Conservation (phyloP, 208 protist genomes). For the Leishmania gerbilli region DNA sequence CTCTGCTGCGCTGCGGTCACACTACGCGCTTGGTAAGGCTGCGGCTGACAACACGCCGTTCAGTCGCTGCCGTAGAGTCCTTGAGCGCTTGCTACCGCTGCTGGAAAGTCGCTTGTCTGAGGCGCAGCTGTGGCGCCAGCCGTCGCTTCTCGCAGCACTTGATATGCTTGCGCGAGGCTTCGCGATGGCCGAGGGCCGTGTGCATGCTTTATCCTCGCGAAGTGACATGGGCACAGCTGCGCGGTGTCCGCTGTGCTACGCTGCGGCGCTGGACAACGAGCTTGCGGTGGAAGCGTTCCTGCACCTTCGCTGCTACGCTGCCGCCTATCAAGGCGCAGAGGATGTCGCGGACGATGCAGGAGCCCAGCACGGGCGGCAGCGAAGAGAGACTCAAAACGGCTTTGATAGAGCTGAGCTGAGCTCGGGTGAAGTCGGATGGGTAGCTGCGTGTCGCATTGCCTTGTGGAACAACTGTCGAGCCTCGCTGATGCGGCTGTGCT, state of each 20-base stretch:
- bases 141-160: slow-evolving; percentile 52
- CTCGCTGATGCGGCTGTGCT: slow-evolving; percentile 7
- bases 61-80: not conserved
- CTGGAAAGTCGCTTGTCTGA: slow-evolving; percentile 25
- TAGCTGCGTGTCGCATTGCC: slow-evolving; percentile 30
- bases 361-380: not conserved
- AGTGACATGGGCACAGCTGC: not conserved
- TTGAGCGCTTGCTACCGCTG: slow-evolving; percentile 17
- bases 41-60: not conserved
- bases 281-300: slow-evolving; percentile 39
- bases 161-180: slow-evolving; percentile 39
- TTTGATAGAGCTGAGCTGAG: not conserved
- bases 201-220: slow-evolving; percentile 17
- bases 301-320: slow-evolving; percentile 34
- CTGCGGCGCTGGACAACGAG: slow-evolving; percentile 48
- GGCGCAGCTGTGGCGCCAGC: slow-evolving; percentile 57
- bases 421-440: slow-evolving; percentile 3
- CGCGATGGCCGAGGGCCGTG: slow-evolving; percentile 22
- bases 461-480: slow-evolving; percentile 29
- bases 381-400: not conserved
- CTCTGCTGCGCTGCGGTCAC: not conserved
- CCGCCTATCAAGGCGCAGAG: slow-evolving; percentile 23
- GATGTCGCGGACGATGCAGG: not conserved
- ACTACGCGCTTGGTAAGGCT: not conserved
- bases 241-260: slow-evolving; percentile 61